Base-by-base conservation (phyloP, 768 basidiomycete genomes). In the Amanita fuliginea region DNA sequence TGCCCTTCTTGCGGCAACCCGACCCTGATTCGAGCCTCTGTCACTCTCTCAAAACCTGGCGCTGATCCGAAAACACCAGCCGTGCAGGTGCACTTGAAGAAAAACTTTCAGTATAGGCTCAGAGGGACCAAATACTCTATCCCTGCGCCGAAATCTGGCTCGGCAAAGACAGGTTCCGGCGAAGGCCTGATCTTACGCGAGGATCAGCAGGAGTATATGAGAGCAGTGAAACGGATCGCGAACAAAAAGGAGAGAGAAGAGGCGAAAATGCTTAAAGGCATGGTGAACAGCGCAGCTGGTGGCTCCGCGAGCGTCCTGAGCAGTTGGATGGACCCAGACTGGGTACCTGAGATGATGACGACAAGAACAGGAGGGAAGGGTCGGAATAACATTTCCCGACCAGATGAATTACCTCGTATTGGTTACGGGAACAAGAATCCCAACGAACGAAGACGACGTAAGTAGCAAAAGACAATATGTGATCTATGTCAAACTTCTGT, bases 1-100 rank as follows among this genome's bases (percentile, higher is more conserved):
- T 99, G 96, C 62, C 95, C 96, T 1, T 90, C 93, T 8, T 99
- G 96, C 60, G 96, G 96, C 37, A 94, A 92, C 58, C 76, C 92
- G 0, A 88, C 95, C 1, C 74, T 99, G 11, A 64, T 96, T 44
- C 86, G 96, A 52, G 84, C 89, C 1, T 94, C 93, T 3, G 89
- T 97, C 22, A 95, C 95, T 2, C 75, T 93, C 34, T 73, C 83
- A 8, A 74, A 81, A 1, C 80, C 86, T 0, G 70, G 66, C 40
- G 79, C 84, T 14, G 67, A 75, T 34, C 64, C 71, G n/a, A 69
- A 79, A 59, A 69, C 79, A 2, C 83, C 84, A 1, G 72, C 68
- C 11, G 80, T 94, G 76, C 79, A 90, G 63, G 74, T 99, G 3
- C 95, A 99, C 68, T 80, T 99, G 45, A 97, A 94, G 68, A 76